phyloP scores from a whole-genome alignment of 2,329 filamentous ascomycete genomes.

The Ophiocordyceps robertsii region DNA sequence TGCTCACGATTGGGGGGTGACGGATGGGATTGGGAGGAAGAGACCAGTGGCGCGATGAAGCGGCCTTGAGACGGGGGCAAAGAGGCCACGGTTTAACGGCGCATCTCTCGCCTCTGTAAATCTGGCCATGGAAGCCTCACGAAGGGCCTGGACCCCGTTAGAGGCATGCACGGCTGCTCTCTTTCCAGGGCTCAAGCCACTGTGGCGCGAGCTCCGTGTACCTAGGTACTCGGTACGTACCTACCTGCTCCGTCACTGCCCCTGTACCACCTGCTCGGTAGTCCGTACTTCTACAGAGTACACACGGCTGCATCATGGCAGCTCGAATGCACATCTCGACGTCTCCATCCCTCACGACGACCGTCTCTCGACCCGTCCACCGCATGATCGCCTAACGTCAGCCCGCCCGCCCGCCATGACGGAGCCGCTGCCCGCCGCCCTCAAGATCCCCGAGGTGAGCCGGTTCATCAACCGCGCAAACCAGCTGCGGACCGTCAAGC shows the following conservation, averaged over 20 bases:
- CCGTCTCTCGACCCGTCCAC: background rate
- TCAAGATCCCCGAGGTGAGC: conserved; percentile 70
- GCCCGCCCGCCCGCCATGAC: conserved; percentile 43
- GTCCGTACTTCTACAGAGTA: too few species aligned
- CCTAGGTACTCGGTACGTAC: too few species aligned
- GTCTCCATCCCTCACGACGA: too few species aligned
- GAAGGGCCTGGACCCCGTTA: background rate
- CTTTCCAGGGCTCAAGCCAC: background rate
- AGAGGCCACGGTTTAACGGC: background rate
- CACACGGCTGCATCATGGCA: background rate
- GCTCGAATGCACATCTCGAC: too few species aligned
- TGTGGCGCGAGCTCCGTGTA: background rate
- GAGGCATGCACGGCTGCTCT: too few species aligned
- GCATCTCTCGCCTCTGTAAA: background rate
- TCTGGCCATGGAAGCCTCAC: background rate
- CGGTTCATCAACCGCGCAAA: conserved; percentile 73
- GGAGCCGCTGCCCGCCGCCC: conserved; percentile 25
- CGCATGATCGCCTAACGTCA: background rate
- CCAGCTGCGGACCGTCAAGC: conserved; percentile 74
- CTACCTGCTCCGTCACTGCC: too few species aligned
- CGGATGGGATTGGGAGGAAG: too few species aligned
- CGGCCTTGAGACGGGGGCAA: background rate
- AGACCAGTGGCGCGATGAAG: too few species aligned
- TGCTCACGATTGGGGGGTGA: too few species aligned
- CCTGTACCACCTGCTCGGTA: too few species aligned